A percentile compares a stretch with the other conserved stretches of the same genome.
phyloP scores from a whole-genome alignment of 768 basidiomycete genomes.

The Mycena leptocephala region DNA sequence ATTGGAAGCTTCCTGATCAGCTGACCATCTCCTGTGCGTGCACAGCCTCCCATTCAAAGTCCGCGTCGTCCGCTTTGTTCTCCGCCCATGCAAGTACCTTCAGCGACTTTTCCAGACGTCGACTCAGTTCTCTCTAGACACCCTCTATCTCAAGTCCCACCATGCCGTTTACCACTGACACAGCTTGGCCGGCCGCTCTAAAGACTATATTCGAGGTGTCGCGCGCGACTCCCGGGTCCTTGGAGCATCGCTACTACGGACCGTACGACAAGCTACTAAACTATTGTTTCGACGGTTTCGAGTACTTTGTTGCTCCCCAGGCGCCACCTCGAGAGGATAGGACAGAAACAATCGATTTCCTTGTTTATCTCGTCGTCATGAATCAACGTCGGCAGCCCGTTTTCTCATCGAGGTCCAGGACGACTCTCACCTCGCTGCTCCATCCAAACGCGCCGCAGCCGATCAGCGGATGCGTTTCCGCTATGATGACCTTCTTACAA shows the following conservation, averaged over 20 bases:
- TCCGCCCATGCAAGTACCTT: too few relatives aligned
- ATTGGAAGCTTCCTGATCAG: too few relatives aligned
- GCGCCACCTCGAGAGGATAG: slow-evolving; percentile 39
- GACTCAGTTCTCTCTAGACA: background rate
- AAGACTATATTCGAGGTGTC: slow-evolving; percentile 49
- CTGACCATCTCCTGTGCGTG: too few relatives aligned
- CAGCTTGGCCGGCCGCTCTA: slow-evolving; percentile 48
- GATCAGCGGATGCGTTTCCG: slow-evolving; percentile 50
- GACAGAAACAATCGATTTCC: slow-evolving; percentile 44
- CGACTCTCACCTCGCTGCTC: slow-evolving; percentile 44
- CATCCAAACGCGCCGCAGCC: slow-evolving; percentile 46
- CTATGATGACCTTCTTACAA: slow-evolving; percentile 48
- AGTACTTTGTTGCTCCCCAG: slow-evolving; percentile 51
- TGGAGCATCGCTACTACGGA: slow-evolving; percentile 54
- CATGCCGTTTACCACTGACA: slow-evolving; percentile 40
- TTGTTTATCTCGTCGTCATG: slow-evolving; percentile 49
- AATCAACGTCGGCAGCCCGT: slow-evolving; percentile 48
- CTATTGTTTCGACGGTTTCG: slow-evolving; percentile 50
- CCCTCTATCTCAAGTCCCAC: background rate
- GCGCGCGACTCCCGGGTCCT: slow-evolving; percentile 39
- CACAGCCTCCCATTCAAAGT: too few relatives aligned
- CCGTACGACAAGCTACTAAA: slow-evolving; percentile 57
- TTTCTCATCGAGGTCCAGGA: slow-evolving; percentile 52
- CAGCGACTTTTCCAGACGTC: background rate
- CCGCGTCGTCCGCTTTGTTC: too few relatives aligned